phyloP scores from a whole-genome alignment of 371 early-diverging fungal species.

The Apophysomyces variabilis region DNA sequence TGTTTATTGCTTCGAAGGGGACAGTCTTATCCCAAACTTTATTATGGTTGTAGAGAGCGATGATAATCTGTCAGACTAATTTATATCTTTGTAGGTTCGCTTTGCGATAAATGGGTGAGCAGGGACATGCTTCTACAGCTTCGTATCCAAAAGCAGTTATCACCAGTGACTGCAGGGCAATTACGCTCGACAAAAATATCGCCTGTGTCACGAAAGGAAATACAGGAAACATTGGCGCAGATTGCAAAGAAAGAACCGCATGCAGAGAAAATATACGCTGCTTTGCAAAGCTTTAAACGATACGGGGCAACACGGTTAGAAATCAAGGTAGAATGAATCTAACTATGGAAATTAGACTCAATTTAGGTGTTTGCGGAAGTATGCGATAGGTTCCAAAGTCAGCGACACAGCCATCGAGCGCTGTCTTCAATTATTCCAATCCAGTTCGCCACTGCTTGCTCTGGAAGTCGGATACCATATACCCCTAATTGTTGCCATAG shows the following conservation, averaged over 20 bases:
- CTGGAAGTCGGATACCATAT: background rate
- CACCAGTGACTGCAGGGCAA: background rate
- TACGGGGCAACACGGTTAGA: background rate
- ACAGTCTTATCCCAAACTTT: background rate
- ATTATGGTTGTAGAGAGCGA: background rate
- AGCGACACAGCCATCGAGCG: background rate
- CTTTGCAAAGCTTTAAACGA: background rate
- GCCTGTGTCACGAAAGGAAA: background rate
- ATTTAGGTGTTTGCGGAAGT: background rate
- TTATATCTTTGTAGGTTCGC: background rate
- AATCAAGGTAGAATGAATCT: background rate
- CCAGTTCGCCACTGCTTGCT: background rate
- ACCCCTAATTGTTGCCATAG: slow-evolving; percentile 1
- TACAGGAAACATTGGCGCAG: background rate
- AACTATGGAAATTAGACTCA: background rate
- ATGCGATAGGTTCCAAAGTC: background rate
- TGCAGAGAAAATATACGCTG: background rate
- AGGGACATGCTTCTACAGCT: background rate
- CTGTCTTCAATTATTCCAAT: background rate
- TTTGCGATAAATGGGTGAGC: background rate
- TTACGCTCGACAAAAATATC: background rate
- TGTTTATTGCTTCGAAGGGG: background rate
- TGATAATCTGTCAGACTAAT: background rate
- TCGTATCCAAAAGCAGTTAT: background rate
- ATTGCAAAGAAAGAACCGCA: background rate